Percentiles rank a stretch among this genome's conserved stretches.
Conservation (phyloP, 192 early-diverging fungal genomes). For the Coemansia sp. region DNA sequence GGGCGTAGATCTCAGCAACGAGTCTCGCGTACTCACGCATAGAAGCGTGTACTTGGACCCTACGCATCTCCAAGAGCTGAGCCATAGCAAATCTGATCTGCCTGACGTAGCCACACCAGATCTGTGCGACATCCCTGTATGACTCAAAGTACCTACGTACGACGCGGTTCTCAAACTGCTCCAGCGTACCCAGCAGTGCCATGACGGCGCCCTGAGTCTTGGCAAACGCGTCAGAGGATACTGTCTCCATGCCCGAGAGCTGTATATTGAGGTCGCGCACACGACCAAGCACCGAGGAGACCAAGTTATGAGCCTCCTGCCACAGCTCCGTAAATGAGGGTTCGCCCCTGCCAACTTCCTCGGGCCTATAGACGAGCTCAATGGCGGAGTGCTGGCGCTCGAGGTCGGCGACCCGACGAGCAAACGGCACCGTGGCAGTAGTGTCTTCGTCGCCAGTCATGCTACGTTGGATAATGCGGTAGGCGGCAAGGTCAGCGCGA, state of each 20-base stretch:
- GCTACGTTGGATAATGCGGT: constrained; percentile 57
- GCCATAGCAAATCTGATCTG: constrained; percentile 19
- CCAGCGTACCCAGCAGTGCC: constrained; percentile 33
- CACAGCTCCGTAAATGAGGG: constrained; percentile 48
- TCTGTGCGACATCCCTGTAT: constrained; percentile 52
- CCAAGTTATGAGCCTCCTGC: constrained; percentile 43
- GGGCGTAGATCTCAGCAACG: constrained; percentile 21
- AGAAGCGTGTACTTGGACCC: neutral
- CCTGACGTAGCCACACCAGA: constrained; percentile 38
- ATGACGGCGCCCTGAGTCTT: constrained; percentile 3
- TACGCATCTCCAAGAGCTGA: constrained; percentile 28
- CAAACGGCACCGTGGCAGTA: constrained; percentile 20
- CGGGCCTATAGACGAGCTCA: constrained; percentile 47
- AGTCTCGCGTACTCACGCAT: constrained; percentile 14
- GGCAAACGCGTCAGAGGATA: neutral
- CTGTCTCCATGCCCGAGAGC: neutral
- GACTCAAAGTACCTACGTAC: constrained; percentile 30
- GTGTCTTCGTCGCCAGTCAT: constrained; percentile 63
- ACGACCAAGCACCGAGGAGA: constrained; percentile 17
- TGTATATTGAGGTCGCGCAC: constrained; percentile 11
- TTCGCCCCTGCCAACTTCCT: neutral
- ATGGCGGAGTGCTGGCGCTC: constrained; percentile 37
- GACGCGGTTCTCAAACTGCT: constrained; percentile 41
- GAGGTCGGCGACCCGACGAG: constrained; percentile 2
- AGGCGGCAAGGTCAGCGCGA: constrained; percentile 63